Conservation (phyloP, 1,284 basidiomycete species). For the Clitocybe nebularis region DNA sequence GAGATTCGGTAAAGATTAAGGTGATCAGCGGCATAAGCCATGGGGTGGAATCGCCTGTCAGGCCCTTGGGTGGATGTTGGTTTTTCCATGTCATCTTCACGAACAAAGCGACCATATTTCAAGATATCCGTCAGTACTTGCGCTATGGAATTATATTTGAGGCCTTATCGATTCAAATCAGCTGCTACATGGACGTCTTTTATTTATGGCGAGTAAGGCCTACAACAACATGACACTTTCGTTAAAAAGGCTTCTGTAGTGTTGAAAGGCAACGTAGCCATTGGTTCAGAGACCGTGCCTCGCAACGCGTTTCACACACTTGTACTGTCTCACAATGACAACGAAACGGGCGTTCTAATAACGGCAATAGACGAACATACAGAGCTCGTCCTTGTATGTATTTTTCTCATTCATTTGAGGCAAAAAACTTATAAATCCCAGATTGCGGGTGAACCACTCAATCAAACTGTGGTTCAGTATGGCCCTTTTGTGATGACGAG, state of each 20-base stretch:
- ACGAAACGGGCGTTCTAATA: constrained; percentile 61
- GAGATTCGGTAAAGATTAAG: constrained; percentile 72
- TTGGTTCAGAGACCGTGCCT: constrained; percentile 49
- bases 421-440: constrained; percentile 21
- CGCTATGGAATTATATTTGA: neutral
- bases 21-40: constrained; percentile 89
- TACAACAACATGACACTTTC: neutral
- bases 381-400: constrained; percentile 64
- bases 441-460: constrained; percentile 85
- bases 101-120: constrained; percentile 69
- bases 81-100: constrained; percentile 82
- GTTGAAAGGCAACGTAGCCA: constrained; percentile 59
- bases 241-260: constrained; percentile 34
- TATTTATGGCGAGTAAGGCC: constrained; percentile 60
- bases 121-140: constrained; percentile 70
- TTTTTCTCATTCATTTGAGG: constrained; percentile 8
- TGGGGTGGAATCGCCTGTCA: constrained; percentile 83
- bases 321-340: constrained; percentile 57
- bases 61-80: constrained; percentile 90
- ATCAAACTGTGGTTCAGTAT: constrained; percentile 86
- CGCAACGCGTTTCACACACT: constrained; percentile 73
- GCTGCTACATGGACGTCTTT: constrained; percentile 81
- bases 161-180: too few species aligned
- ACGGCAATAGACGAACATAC: constrained; percentile 57
- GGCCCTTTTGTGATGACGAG: constrained; percentile 87